Base-by-base conservation (phyloP, 768 basidiomycete genomes). In the Suillus bovinus region DNA sequence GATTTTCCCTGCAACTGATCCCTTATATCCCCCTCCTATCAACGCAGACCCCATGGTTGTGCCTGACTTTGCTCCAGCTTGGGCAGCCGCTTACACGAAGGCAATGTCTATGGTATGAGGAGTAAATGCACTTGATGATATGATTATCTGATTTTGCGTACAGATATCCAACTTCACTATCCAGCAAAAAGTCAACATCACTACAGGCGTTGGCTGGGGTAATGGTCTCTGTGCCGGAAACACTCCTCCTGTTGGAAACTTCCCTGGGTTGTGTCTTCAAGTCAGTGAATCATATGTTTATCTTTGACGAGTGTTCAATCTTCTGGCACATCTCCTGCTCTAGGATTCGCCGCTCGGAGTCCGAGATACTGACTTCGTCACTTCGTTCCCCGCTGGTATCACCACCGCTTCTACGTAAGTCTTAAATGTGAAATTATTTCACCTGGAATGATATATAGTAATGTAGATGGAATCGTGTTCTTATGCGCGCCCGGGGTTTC, bases 321-420 rank as follows among this genome's bases (percentile, higher is more conserved):
- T 39, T 44, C 10, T 14, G 54, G 33, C 13, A 16, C 52, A 39
- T 59, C 14, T 58, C 53, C 68, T 42, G 7, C 13, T 59, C n/a
- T 60, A 87, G 81, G 87, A 90, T 65, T 86, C 87, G 24, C 91
- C 91, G 3, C 79, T 92, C 1, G 94, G 94, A 4, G 86, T 96
- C 22, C 89, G 94, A 52, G 78, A 81, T 66, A 84, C 85, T 0
- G 89, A 95, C 71, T 86, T 82, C 38, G 86, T 86, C 7, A 89
- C 89, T 4, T 84, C 84, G 0, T 96, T 94, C 77, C 94, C 96
- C 0, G 82, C 94, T n/a, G 91, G 86, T 0, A 79, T 97, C 66
- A 94, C 91, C 59, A 80, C 86, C 0, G 96, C 93, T 5, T 81
- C 93, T 7, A 92, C 95, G 81, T 94, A 73, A 68, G 85, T 77